A percentile compares a stretch with the other conserved stretches of the same genome.
Evolutionary conservation across 441 rosid species (phyloP).

Genomic region (Adansonia madagascariensis): DNA sequence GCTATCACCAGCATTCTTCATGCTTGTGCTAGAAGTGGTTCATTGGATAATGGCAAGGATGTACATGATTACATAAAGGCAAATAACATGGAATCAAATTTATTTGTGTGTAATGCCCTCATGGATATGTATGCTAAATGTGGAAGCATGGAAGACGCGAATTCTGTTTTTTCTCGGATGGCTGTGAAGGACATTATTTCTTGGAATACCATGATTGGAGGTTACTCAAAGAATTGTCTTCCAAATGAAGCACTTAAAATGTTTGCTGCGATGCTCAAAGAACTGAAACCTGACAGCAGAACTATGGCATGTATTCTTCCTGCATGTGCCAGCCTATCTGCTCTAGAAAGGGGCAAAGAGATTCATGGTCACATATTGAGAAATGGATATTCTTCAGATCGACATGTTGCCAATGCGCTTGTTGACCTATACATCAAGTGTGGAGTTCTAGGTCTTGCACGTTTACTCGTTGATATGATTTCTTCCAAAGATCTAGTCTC

Average conservation of each 20-base stretch:
- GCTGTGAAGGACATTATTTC: slow-evolving; percentile 62
- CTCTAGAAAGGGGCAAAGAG: slow-evolving; percentile 71
- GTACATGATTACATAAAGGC: slow-evolving; percentile 57
- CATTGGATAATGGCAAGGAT: slow-evolving; percentile 57
- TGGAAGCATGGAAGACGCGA: slow-evolving; percentile 70
- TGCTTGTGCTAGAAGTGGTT: slow-evolving; percentile 64
- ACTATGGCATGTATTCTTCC: slow-evolving; percentile 74
- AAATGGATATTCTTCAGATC: slow-evolving; percentile 51
- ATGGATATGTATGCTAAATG: slow-evolving; percentile 87
- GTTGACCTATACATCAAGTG: slow-evolving; percentile 73
- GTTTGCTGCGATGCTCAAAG: slow-evolving; percentile 51
- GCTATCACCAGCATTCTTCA: slow-evolving; percentile 60
- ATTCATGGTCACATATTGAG: slow-evolving; percentile 61
- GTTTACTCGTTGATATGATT: slow-evolving; percentile 44
- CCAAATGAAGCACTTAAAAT: slow-evolving; percentile 52
- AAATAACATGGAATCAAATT: slow-evolving; percentile 50
- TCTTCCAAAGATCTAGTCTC: slow-evolving; percentile 65
- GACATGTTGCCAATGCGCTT: slow-evolving; percentile 60
- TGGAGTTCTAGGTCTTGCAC: slow-evolving; percentile 55
- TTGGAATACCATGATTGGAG: slow-evolving; percentile 80
- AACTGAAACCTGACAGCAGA: slow-evolving; percentile 52
- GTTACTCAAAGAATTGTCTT: slow-evolving; percentile 61
- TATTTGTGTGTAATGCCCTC: slow-evolving; percentile 60
- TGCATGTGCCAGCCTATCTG: slow-evolving; percentile 77
- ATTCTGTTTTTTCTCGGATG: slow-evolving; percentile 53